Evolutionary conservation across 306 rosid genomes (phyloP), one percentile per base, ranked within the genome.

Genomic region (Macrotyloma uniflorum): DNA sequence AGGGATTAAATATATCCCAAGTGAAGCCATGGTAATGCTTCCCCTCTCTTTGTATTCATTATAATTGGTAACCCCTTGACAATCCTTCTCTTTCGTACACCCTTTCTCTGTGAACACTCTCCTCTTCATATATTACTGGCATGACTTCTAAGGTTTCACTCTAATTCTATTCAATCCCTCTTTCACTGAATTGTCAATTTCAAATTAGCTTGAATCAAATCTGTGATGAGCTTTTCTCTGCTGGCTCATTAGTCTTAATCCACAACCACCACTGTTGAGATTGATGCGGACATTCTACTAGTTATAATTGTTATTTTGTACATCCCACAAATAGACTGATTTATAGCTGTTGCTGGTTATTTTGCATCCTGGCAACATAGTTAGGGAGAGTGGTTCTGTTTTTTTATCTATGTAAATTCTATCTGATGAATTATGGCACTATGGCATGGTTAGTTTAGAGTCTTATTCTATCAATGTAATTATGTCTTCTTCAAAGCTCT

Each of bases 171-270:
- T 19, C 43, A 38, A 20, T 30, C 22, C 8, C 19, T 76, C 85
- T 47, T 66, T 83, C 72, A 61, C 86, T 13, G 82, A 73, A 6
- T 89, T 80, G 30, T 88, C 85, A 51, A 89, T 78, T 38, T 46
- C 84, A 86, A 14, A 87, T 81, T 85, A 88, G 67, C 6, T 88
- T 93, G 50, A 89, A 42, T 40, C 8, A 40, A 91, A 74, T 91
- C 92, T 23, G 90, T 86, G 8, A 88, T 92, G 65, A 67, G 85
- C 78, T 85, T 79, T 45, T 80, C 20, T 3, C 20, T 5, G 90
- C 89, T 24, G 94, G 86, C 67, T 89, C 88, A 42, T 80, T 38
- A 38, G 81, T 78, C 76, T 86, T 82, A 78, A 87, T 88, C 91
- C 91, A 88, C 91, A 91, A 88, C 91, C 93, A 89, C 23, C 85